These are phyloP conservation scores for Eimeria zaria DNA, from an alignment of 169 alveolate genomes.

Conservation along the genomic window DNA sequence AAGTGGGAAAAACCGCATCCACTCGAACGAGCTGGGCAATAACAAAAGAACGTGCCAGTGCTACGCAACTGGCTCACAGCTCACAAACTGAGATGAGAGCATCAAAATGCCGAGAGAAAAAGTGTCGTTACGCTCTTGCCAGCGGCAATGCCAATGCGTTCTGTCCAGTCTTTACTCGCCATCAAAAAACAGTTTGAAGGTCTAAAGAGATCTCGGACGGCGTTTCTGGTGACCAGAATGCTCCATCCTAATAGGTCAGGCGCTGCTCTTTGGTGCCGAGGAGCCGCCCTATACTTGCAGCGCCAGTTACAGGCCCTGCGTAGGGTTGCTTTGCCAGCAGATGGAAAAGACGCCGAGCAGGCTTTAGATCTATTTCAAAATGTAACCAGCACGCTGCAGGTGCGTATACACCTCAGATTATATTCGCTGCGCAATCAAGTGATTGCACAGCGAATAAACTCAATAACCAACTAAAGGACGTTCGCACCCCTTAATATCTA, in stretches of 20 bases:
- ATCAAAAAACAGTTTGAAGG: constrained; percentile 58
- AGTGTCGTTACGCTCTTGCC: background rate
- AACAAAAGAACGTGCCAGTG: background rate
- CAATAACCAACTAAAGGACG: background rate
- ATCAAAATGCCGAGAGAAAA: background rate
- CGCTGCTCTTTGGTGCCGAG: constrained; percentile 87
- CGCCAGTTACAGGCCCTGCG: constrained; percentile 75
- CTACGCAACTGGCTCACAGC: too few relatives aligned
- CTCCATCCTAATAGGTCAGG: constrained; percentile 77
- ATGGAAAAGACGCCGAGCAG: constrained; percentile 67
- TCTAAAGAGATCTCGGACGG: constrained; percentile 46
- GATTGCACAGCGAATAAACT: background rate
- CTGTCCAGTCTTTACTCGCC: constrained; percentile 13
- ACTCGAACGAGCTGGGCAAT: background rate
- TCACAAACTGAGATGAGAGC: background rate
- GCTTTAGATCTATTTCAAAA: constrained; percentile 15
- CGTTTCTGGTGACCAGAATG: constrained; percentile 31
- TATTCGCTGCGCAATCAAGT: too few relatives aligned
- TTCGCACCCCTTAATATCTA: background rate
- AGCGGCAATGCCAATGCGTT: background rate
- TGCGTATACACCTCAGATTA: too few relatives aligned
- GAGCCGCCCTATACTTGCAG: constrained; percentile 83
- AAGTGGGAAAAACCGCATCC: background rate
- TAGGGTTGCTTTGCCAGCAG: constrained; percentile 30
- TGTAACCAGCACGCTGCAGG: constrained; percentile 39